These are phyloP conservation scores for Floccularia luteovirens DNA, from an alignment of 768 basidiomycete genomes.

Conservation along the genomic window DNA sequence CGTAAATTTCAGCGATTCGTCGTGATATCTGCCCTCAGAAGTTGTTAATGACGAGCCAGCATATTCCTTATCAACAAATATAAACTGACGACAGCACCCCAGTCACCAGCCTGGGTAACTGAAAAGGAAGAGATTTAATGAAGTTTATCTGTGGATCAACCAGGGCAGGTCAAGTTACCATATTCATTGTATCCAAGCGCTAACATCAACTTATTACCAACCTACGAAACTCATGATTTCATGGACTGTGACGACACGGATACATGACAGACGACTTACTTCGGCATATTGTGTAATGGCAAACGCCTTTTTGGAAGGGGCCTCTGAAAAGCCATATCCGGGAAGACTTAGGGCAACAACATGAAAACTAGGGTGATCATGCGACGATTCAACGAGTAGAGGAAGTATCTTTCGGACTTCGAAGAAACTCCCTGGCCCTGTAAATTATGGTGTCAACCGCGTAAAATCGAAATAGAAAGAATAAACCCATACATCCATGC, in stretches of 20 bases:
- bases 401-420: constrained; percentile 55
- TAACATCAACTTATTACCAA: constrained; percentile 42
- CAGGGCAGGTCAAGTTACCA: constrained; percentile 16
- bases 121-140: neutral
- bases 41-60: neutral
- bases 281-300: constrained; percentile 40
- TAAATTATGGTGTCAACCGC: neutral
- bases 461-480: neutral
- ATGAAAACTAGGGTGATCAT: constrained; percentile 48
- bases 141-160: neutral
- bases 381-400: constrained; percentile 32
- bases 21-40: neutral
- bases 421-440: too few relatives aligned
- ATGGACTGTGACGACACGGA: too few relatives aligned
- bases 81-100: constrained; percentile 27
- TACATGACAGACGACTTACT: constrained; percentile 16
- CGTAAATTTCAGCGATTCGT: neutral
- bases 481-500: constrained; percentile 38
- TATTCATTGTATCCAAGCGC: constrained; percentile 42
- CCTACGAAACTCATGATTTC: constrained; percentile 17
- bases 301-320: constrained; percentile 44
- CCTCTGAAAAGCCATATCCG: constrained; percentile 56
- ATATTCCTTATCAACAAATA: neutral
- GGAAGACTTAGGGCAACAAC: constrained; percentile 55
- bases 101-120: constrained; percentile 44